phyloP scores from a whole-genome alignment of 1,284 basidiomycete species.

The Moesziomyces globuligerus region DNA sequence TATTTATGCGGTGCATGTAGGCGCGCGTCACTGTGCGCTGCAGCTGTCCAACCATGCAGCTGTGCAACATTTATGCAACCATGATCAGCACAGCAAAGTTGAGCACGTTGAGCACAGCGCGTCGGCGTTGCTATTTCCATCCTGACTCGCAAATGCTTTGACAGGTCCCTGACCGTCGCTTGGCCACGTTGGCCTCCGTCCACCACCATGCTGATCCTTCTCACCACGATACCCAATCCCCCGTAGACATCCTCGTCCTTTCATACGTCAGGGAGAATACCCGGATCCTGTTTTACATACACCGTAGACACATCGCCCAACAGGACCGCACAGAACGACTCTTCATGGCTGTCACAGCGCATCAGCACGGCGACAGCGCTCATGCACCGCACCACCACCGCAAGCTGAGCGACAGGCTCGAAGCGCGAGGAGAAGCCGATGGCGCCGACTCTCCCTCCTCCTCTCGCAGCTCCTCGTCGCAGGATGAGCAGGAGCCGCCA shows the following conservation, averaged over 20 bases:
- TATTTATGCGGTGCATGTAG: neutral
- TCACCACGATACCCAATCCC: neutral
- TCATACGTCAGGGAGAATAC: neutral
- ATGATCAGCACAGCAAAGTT: no score
- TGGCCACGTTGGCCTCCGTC: neutral
- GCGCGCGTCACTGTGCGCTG: neutral
- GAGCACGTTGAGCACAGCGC: no score
- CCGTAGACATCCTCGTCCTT: neutral
- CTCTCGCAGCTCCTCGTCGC: slow-evolving; percentile 13
- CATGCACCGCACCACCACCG: slow-evolving; percentile 5
- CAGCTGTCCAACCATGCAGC: no score
- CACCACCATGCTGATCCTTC: neutral
- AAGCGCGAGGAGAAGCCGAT: slow-evolving; percentile 7
- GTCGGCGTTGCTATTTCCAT: neutral
- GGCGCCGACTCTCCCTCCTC: slow-evolving; percentile 19
- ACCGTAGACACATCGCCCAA: neutral
- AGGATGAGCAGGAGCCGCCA: neutral
- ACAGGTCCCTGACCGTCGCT: neutral
- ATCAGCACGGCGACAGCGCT: slow-evolving; percentile 5
- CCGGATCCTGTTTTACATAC: neutral
- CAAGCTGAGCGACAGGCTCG: slow-evolving; percentile 11
- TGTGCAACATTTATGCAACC: no score
- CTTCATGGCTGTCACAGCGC: slow-evolving; percentile 8
- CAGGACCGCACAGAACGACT: neutral
- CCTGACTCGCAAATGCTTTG: neutral